Percentiles rank a stretch among this genome's conserved stretches.
Conservation (phyloP, 495 filamentous ascomycete genomes). For the Tetracladium marchalianum region DNA sequence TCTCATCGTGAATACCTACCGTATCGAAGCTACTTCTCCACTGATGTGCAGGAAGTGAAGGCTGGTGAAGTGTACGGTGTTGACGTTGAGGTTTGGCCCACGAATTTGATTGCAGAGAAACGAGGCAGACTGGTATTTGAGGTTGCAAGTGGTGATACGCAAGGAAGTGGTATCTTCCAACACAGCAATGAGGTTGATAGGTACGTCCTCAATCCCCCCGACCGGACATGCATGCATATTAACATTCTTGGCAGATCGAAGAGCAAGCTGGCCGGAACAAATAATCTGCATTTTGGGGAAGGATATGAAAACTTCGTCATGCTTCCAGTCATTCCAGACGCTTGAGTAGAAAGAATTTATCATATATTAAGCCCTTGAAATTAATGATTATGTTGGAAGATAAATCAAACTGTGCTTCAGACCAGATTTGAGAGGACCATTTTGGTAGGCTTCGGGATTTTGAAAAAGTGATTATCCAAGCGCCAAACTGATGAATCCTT, state of each 20-base stretch:
- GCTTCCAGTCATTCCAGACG: constrained; percentile 41
- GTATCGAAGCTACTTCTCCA: constrained; percentile 49
- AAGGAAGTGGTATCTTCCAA: constrained; percentile 30
- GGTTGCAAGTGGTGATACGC: constrained; percentile 48
- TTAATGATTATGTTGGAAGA: too few species aligned
- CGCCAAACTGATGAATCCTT: too few species aligned
- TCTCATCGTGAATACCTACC: constrained; percentile 43
- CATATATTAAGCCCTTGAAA: too few species aligned
- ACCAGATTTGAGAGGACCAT: too few species aligned
- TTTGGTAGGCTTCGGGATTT: too few species aligned
- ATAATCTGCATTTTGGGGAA: constrained; percentile 46
- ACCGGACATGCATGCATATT: too few species aligned
- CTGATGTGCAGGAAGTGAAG: constrained; percentile 43
- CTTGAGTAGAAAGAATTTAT: too few species aligned
- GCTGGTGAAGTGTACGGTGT: constrained; percentile 48
- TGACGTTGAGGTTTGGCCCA: constrained; percentile 62
- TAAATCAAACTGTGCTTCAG: too few species aligned
- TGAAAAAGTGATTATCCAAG: too few species aligned
- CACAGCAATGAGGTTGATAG: constrained; percentile 6
- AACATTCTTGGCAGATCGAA: constrained; percentile 21
- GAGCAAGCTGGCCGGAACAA: constrained; percentile 38
- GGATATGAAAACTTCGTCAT: constrained; percentile 42
- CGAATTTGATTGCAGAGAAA: constrained; percentile 49
- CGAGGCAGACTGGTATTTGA: constrained; percentile 48
- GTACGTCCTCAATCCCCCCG: background rate